A percentile compares a stretch with the other conserved stretches of the same genome.
These are phyloP conservation scores for Puccinia hordei DNA, from an alignment of 1,284 basidiomycete species.

Conservation along the genomic window DNA sequence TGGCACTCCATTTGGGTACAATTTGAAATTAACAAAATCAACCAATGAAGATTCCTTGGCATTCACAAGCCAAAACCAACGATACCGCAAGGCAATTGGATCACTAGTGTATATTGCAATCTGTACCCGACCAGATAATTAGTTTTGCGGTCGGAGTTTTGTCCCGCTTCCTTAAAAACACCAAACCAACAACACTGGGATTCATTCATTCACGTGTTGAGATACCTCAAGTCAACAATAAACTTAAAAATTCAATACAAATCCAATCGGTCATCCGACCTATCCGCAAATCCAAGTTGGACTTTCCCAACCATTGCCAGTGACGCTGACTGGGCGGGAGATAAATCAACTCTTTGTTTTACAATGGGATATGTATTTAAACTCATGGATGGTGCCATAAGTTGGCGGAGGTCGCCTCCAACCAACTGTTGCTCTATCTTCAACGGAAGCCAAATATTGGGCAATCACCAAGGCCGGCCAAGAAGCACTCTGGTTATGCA, in stretches of 20 bases:
- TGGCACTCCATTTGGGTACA: too few species aligned
- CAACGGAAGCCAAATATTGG: constrained; percentile 9
- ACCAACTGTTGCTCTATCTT: background rate
- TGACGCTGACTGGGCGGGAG: constrained; percentile 28
- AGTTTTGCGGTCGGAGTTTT: constrained; percentile 17
- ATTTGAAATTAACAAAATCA: background rate
- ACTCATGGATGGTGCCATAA: constrained; percentile 6
- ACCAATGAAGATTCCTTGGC: background rate
- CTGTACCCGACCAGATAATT: constrained; percentile 11
- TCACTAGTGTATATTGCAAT: constrained; percentile 2
- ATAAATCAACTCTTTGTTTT: background rate
- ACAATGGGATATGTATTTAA: constrained; percentile 21
- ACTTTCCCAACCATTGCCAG: background rate
- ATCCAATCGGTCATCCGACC: background rate
- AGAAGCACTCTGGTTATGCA: too few species aligned
- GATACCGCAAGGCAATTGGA: background rate
- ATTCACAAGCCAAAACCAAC: background rate
- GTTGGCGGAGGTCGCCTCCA: background rate
- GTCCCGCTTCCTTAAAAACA: constrained; percentile 9
- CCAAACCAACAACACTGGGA: constrained; percentile 17
- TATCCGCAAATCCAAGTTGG: background rate
- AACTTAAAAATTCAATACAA: background rate
- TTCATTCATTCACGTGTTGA: background rate
- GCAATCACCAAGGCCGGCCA: too few species aligned
- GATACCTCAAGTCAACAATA: background rate